These are phyloP conservation scores for Lecanicillium sp. DNA, from an alignment of 2,329 filamentous ascomycete species.

Conservation along the genomic window DNA sequence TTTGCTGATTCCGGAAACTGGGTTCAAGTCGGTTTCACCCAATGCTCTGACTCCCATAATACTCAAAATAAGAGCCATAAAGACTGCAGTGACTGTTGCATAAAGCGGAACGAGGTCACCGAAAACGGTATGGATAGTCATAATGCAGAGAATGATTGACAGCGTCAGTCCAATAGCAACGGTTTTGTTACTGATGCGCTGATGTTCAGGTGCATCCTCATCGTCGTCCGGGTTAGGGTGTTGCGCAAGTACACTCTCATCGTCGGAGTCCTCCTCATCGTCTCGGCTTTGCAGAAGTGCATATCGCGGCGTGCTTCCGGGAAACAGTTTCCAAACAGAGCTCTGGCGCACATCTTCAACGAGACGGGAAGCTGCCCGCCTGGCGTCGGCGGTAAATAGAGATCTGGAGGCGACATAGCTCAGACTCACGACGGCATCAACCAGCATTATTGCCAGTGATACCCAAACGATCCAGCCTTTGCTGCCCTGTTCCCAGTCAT, in stretches of 20 bases:
- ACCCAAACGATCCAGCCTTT: conserved; percentile 99
- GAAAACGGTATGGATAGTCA: conserved; percentile 78
- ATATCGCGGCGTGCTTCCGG: conserved; percentile 12
- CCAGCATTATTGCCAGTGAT: conserved; percentile 92
- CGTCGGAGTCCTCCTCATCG: conserved; percentile 16
- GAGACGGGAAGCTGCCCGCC: not conserved
- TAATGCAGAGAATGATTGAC: conserved; percentile 73
- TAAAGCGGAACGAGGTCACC: conserved; percentile 73
- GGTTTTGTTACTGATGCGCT: conserved; percentile 67
- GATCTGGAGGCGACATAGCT: conserved; percentile 69
- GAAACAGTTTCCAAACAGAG: not conserved
- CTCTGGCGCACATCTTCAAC: not conserved
- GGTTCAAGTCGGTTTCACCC: conserved; percentile 87
- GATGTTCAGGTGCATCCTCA: conserved; percentile 75
- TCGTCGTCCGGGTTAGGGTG: conserved; percentile 29
- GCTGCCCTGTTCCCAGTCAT: conserved; percentile 85
- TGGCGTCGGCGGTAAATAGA: conserved; percentile 27
- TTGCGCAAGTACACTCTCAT: conserved; percentile 12
- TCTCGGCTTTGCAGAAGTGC: conserved; percentile 16
- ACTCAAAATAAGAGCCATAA: conserved; percentile 74
- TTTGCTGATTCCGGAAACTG: conserved; percentile 94
- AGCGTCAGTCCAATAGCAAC: conserved; percentile 70
- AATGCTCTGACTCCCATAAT: conserved; percentile 67
- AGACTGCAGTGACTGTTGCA: conserved; percentile 69
- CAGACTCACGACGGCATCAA: conserved; percentile 84